Evolutionary conservation across 73 alveolate genomes (phyloP), one percentile per base, ranked within the genome.

Genomic region (Blepharisma japonicum): DNA sequence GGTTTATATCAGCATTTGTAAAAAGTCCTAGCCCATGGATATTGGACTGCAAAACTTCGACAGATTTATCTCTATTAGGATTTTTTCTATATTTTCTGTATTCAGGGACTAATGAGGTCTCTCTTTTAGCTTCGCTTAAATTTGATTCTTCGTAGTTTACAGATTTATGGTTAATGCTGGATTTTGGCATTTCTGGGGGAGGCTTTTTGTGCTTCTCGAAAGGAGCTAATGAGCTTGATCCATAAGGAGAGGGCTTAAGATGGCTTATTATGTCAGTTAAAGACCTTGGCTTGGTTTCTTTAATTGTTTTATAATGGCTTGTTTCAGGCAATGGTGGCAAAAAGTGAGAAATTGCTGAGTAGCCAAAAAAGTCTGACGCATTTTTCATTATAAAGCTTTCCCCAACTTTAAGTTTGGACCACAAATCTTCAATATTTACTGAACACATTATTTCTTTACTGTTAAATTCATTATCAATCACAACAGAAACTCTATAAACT

Each of bases 11-110:
- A 68, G 27, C 48, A 21, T 14, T 20, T 9, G 99, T 94, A 71
- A 94, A 94, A 78, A 94, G 91, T 6, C 99, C 99, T 79, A 91
- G 89, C 78, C 95, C 86, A 76, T 94, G 99, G 55, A 94, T 94
- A 54, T 89, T 91, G 7, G 94, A 80, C 6, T 97, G 97, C 0
- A 96, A 95, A 11, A 94, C 93, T 53, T 90, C 86, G 39, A 83
- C 83, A 55, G 71, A 81, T 71, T 81, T 84, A 32, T 81, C 81
- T 83, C 94, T 83, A 80, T 83, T 84, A 77, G 72, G 56, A 86
- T 68, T 83, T 89, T 81, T 55, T 55, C 81, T 84, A 87, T 9
- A 68, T 74, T 76, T 55, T 67, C 77, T 49, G 49, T 84, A 67
- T 84, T 82, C 56, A 78, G 78, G 68, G 68, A 68, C 42, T 68